Base-by-base conservation (phyloP, 1,139 yeast species). In the Diutina pseudorugosa region DNA sequence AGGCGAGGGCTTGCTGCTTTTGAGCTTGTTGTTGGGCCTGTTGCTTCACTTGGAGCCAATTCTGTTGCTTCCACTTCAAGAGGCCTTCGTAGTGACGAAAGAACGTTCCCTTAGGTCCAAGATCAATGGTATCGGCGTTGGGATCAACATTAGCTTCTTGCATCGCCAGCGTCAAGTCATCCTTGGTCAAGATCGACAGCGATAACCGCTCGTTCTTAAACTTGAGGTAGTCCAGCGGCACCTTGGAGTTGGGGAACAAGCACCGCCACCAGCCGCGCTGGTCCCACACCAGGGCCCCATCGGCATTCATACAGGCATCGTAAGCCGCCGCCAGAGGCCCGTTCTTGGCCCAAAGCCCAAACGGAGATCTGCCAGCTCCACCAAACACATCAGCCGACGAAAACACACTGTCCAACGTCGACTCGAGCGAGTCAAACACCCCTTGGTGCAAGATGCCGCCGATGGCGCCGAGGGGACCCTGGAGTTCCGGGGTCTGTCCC, bases 251-350 rank as follows among this genome's bases (percentile, higher is more conserved):
- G 30, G 95, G 95, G 67, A 90, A 85, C 53, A 90, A 70, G 66
- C 97, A 90, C 61, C 90, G 76, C 96, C 96, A 90, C 65, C 81
- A 77, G 0, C 96, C 96, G 48, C 76, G 71, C 19, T 79, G 69
- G 60, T 86, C 93, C 95, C 96, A 90, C 8, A 82, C 81, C 0
- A 88, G 77, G 18, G 76, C 70, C 1, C 97, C 97, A 4, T 80
- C 68, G 50, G 76, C 71, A 36, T 77, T 77, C 60, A 76, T 61
- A 64, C 97, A 90, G 48, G 78, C 75, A 55, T 77, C 73, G 63
- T 83, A 87, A 56, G 78, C 76, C 52, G 76, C 67, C 1, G 77
- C 69, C 0, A 83, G 72, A 1, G 97, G 96, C 8, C 78, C 73
- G 8, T 82, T 82, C 57, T 72, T 77, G 1, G 85, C 75, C 63